Conservation (phyloP, 2,329 filamentous ascomycete genomes). For the Pseudocercospora pini-densiflorae region DNA sequence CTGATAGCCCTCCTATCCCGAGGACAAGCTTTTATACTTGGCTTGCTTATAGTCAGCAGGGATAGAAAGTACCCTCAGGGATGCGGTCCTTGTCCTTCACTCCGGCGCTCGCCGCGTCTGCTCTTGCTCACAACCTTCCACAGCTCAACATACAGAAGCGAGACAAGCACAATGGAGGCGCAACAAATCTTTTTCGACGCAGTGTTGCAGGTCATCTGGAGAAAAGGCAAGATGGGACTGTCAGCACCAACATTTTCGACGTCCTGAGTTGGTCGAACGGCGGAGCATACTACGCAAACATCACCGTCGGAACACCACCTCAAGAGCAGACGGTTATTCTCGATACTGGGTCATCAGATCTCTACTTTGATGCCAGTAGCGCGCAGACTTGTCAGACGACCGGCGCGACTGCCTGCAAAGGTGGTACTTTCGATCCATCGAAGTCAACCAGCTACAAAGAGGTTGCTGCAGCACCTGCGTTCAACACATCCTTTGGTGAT, state of each 20-base stretch:
- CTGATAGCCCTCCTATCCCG: neutral
- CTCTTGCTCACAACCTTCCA: conserved; percentile 28
- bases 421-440: conserved; percentile 36
- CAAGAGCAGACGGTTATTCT: conserved; percentile 40
- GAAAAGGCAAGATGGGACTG: conserved; percentile 25
- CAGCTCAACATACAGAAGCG: conserved; percentile 35
- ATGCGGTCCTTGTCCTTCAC: conserved; percentile 23
- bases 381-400: conserved; percentile 31
- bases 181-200: conserved; percentile 21
- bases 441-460: conserved; percentile 36
- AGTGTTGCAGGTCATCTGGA: conserved; percentile 14
- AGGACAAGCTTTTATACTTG: neutral
- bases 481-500: conserved; percentile 39
- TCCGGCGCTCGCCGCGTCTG: conserved; percentile 26
- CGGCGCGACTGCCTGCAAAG: conserved; percentile 33
- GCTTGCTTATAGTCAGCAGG: neutral
- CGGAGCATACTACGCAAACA: conserved; percentile 42
- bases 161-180: conserved; percentile 30
- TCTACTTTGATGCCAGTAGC: conserved; percentile 38
- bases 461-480: conserved; percentile 30
- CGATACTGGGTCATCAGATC: conserved; percentile 42
- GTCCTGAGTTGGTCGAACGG: conserved; percentile 38
- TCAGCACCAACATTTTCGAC: conserved; percentile 38
- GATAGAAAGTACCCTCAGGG: neutral
- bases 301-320: conserved; percentile 41